Percentiles rank a stretch among this genome's conserved stretches.
Conservation (phyloP, 345 rosid species). For the Lumnitzera littorea region DNA sequence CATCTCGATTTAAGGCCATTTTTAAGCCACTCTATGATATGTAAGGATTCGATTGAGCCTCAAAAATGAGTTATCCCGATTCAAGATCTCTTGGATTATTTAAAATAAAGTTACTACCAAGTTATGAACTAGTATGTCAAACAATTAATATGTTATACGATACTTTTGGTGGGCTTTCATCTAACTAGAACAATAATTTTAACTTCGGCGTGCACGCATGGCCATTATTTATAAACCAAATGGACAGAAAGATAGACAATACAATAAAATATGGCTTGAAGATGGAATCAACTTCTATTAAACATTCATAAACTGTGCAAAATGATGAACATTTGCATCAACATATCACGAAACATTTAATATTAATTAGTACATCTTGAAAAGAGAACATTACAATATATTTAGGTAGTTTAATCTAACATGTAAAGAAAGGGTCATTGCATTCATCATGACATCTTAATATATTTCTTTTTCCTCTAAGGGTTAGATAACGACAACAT, state of each 20-base stretch:
- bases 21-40: too few relatives aligned
- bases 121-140: too few relatives aligned
- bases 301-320: conserved; percentile 5
- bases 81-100: too few relatives aligned
- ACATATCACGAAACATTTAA: conserved; percentile 12
- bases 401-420: not conserved
- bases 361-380: conserved; percentile 8
- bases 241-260: not conserved
- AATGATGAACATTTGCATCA: conserved; percentile 22
- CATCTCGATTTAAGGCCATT: not conserved
- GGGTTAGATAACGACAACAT: conserved; percentile 8
- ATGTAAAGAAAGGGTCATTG: conserved; percentile 4
- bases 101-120: too few relatives aligned
- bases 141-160: too few relatives aligned
- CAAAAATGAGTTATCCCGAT: too few relatives aligned
- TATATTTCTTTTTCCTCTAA: not conserved
- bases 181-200: not conserved
- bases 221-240: not conserved
- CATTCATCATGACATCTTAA: not conserved
- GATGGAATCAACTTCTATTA: conserved; percentile 6
- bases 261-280: not conserved
- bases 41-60: too few relatives aligned
- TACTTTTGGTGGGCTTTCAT: conserved; percentile 3
- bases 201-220: conserved; percentile 7
- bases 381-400: conserved; percentile 4